Percentiles rank a stretch among this genome's conserved stretches.
Conservation (phyloP, 352 stramenopile species). For the Thalassiosira ordinaria region DNA sequence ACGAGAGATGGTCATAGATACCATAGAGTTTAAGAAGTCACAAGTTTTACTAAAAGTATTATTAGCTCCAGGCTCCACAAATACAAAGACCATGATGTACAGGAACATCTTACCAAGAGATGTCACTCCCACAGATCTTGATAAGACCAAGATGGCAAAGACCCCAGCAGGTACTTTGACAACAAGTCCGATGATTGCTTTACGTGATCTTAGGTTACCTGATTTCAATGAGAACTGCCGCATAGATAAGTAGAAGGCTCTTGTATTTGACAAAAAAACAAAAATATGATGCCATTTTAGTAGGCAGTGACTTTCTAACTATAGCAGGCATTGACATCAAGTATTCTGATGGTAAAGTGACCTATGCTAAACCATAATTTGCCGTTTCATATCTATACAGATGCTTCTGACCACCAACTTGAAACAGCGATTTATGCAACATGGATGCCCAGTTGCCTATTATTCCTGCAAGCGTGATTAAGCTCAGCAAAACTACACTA, state of each 20-base stretch:
- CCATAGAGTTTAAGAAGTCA: neutral
- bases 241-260: neutral
- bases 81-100: neutral
- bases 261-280: neutral
- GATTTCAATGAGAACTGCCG: neutral
- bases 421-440: slow-evolving; percentile 48
- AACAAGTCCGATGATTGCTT: neutral
- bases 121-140: neutral
- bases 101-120: neutral
- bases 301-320: too few species aligned
- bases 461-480: slow-evolving; percentile 48
- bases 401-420: slow-evolving; percentile 53
- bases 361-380: slow-evolving; percentile 52
- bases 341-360: too few species aligned
- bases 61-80: neutral
- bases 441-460: slow-evolving; percentile 43
- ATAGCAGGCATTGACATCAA: too few species aligned
- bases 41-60: neutral
- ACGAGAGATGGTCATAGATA: neutral
- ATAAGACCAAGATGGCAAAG: neutral
- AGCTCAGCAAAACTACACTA: slow-evolving; percentile 55
- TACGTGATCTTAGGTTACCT: neutral
- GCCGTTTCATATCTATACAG: slow-evolving; percentile 63
- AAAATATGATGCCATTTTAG: neutral
- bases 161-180: neutral